Evolutionary conservation across 75 land plant genomes (phyloP), one percentile per base, ranked within the genome.

Genomic region (Sequoiadendron giganteum): DNA sequence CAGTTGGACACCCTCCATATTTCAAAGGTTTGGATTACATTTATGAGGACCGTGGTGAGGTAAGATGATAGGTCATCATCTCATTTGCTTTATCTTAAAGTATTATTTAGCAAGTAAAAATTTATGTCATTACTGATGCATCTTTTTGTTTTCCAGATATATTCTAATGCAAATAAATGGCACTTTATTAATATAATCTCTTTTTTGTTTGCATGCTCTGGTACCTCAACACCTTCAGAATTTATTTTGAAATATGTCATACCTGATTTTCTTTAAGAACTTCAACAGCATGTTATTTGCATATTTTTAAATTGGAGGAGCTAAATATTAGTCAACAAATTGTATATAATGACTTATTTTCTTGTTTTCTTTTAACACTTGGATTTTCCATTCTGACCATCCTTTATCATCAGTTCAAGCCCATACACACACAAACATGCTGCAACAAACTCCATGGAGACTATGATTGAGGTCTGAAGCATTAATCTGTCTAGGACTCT

Each of bases 11-110:
- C 77, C 98, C 98, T 28, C 90, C 94, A 85, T 93, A 94, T 86
- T 97, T 91, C 93, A 97, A 95, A 87, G 98, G 98, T 36, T 86
- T 97, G 90, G 98, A 97, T 87, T 97, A 97, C 89, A 97, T 97
- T n/a, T 97, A 97, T 90, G 98, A 97, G 89, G 97, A 97, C 84
- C 95, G 98, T 76, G 98, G 98, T 30, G 98, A 97, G 98, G 98
- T 96, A 86, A 88, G 89, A 42, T 34, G 45, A 56, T 82, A n/a
- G 16, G 19, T 21, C 73, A 87, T 43, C 32, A 75, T 34, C 34
- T 75, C 14, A 11, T 34, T 32, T 75, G 3, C 34, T 75, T 34
- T 75, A 34, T 25, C 5, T 84, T 84, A 3, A 14, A 36, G 3
- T 18, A 45, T 48, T 39, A 28, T 84, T 18, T 10, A 16, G 85